Evolutionary conservation across 306 rosid species (phyloP).

Genomic region (Bauhinia variegata): DNA sequence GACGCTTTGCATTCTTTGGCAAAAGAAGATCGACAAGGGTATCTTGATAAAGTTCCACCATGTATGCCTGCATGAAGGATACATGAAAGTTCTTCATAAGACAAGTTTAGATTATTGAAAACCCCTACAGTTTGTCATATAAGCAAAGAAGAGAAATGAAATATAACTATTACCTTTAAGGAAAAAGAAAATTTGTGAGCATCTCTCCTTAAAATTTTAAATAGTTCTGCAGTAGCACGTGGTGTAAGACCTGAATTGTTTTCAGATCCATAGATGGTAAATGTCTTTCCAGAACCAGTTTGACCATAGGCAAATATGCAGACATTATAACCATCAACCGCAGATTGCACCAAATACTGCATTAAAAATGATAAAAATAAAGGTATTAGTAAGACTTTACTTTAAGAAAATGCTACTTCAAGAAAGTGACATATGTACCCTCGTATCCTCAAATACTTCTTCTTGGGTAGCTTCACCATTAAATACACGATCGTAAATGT

Average conservation of each 20-base stretch:
- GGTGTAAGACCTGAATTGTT: constrained; percentile 82
- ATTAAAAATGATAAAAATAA: constrained; percentile 32
- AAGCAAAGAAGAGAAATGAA: constrained; percentile 16
- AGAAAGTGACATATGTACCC: constrained; percentile 44
- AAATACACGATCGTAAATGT: constrained; percentile 80
- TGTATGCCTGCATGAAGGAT: constrained; percentile 69
- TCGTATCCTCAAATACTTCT: constrained; percentile 91
- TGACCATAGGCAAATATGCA: constrained; percentile 97
- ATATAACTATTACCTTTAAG: constrained; percentile 59
- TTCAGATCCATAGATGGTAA: constrained; percentile 84
- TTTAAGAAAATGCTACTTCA: constrained; percentile 1
- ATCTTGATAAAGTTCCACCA: constrained; percentile 95
- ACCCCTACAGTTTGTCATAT: constrained; percentile 1
- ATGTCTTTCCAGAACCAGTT: constrained; percentile 96
- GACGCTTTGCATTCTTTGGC: constrained; percentile 72
- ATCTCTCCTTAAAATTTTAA: constrained; percentile 69
- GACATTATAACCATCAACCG: constrained; percentile 86
- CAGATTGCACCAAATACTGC: constrained; percentile 94
- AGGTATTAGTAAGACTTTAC: neutral
- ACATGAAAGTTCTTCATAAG: too few species aligned
- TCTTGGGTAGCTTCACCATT: constrained; percentile 75
- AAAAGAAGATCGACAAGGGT: constrained; percentile 88
- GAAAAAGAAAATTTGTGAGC: constrained; percentile 77
- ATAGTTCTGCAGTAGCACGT: constrained; percentile 75
- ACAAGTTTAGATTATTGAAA: constrained; percentile 12